These are phyloP conservation scores for Pseudogymnoascus sp. DNA, from an alignment of 2,329 filamentous ascomycete species.

Conservation along the genomic window DNA sequence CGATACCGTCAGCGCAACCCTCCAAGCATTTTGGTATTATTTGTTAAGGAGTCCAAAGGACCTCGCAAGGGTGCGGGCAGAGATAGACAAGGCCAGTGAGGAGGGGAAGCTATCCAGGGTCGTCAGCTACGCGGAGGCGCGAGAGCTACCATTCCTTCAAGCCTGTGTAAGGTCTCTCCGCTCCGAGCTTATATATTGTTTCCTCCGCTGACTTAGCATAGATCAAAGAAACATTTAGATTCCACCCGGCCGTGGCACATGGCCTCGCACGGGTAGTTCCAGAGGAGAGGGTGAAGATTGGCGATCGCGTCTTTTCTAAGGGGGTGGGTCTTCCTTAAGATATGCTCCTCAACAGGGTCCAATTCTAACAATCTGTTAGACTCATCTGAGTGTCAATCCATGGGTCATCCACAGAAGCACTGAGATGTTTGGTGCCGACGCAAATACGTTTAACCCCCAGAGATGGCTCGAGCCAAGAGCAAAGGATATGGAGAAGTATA, in stretches of 20 bases:
- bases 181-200: background rate
- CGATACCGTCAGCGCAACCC: conserved; percentile 30
- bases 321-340: conserved; percentile 24
- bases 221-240: conserved; percentile 30
- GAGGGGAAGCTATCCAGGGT: conserved; percentile 14
- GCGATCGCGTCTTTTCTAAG: conserved; percentile 22
- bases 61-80: conserved; percentile 20
- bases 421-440: conserved; percentile 27
- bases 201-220: background rate
- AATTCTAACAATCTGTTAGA: background rate
- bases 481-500: conserved; percentile 22
- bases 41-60: conserved; percentile 24
- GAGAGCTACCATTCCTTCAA: conserved; percentile 29
- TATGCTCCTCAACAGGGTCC: background rate
- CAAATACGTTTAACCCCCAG: conserved; percentile 26
- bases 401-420: conserved; percentile 28
- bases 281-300: conserved; percentile 26
- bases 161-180: conserved; percentile 23
- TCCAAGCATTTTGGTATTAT: conserved; percentile 31
- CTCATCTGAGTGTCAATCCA: conserved; percentile 22
- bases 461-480: conserved; percentile 25
- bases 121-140: conserved; percentile 22
- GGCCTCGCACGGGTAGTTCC: conserved; percentile 20
- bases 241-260: conserved; percentile 27
- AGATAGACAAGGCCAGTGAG: conserved; percentile 16